Evolutionary conservation across 352 stramenopile genomes (phyloP), one percentile per base, ranked within the genome.

Genomic region (Globisporangium okanoganense): DNA sequence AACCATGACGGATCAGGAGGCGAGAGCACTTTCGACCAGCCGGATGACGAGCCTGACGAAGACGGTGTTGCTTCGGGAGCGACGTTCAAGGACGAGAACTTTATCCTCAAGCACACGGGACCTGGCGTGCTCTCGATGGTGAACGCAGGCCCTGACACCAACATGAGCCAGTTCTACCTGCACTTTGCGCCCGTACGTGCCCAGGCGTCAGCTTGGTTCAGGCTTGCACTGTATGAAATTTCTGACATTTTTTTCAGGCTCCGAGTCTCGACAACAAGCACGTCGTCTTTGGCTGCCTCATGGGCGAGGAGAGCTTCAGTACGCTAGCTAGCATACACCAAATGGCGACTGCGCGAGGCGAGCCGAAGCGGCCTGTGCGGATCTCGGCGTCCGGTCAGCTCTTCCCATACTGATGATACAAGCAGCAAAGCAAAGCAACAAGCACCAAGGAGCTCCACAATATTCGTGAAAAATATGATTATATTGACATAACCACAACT

Each of bases 121-220:
- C 66, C 84, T 0, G 95, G 94, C 20, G 84, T 96, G 16, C 69
- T 99, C 14, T 96, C 85, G 40, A 98, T 98, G 94, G 95, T 87
- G 18, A 99, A 99, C 71, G 78, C 84, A 12, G 97, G 97, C 2
- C 87, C 83, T 1, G 76, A 99, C 79, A 97, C 94, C 0, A 99
- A 99, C 73, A 93, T 90, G 2, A 97, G 86, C 52, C 92, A 98
- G 66, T 99, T 99, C 72, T 98, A 98, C 67, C 88, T 99, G 38
- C 78, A 85, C 58, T 87, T 88, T 66, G 64, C 48, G 2, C 38
- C 69, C 48, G 69, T 59, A 43, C 36, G 0, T 10, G 13, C 45
- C 1, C 10, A 35, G 4, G 43, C 43, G 13, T 47, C 58, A 20
- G 25, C 18, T 59, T 25, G 45, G 45, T 7, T 36, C n/a, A 33